phyloP scores from a whole-genome alignment of 2,329 filamentous ascomycete species.

The Pseudomassariella vexata region DNA sequence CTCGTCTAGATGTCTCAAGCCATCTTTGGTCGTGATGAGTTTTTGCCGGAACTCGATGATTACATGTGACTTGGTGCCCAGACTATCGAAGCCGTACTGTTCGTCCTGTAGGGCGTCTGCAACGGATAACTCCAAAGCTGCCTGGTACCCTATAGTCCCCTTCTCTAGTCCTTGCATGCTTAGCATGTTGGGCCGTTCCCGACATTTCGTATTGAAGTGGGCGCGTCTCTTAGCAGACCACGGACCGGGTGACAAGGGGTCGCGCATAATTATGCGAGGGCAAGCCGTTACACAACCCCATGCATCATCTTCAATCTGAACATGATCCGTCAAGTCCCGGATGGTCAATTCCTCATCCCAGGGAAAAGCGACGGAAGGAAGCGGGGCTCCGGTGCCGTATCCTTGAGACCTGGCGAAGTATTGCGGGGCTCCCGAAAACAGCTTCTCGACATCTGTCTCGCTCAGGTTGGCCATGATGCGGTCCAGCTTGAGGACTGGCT shows the following conservation, averaged over 20 bases:
- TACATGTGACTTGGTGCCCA: constrained; percentile 47
- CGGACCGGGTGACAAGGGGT: constrained; percentile 36
- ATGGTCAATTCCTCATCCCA: constrained; percentile 59
- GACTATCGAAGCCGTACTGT: constrained; percentile 52
- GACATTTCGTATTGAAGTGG: constrained; percentile 53
- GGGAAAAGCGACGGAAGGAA: constrained; percentile 61
- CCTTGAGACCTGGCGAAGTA: constrained; percentile 59
- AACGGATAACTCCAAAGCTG: constrained; percentile 60
- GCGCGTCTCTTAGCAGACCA: constrained; percentile 40
- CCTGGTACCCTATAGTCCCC: constrained; percentile 63
- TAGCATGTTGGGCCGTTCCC: constrained; percentile 65
- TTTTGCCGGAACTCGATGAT: constrained; percentile 53
- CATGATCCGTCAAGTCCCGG: constrained; percentile 59
- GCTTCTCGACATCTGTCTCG: constrained; percentile 57
- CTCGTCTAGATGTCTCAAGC: constrained; percentile 52
- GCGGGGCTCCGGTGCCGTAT: constrained; percentile 52
- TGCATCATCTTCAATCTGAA: constrained; percentile 56
- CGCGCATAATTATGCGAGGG: constrained; percentile 51
- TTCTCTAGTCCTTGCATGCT: constrained; percentile 67
- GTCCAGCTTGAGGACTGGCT: constrained; percentile 43
- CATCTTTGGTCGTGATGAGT: constrained; percentile 46
- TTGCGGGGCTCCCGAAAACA: constrained; percentile 72
- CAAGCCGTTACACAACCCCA: constrained; percentile 59
- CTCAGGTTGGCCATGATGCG: constrained; percentile 56
- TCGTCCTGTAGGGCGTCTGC: constrained; percentile 60